Evolutionary conservation across 306 rosid genomes (phyloP).

Genomic region (Trichosanthes truncata): DNA sequence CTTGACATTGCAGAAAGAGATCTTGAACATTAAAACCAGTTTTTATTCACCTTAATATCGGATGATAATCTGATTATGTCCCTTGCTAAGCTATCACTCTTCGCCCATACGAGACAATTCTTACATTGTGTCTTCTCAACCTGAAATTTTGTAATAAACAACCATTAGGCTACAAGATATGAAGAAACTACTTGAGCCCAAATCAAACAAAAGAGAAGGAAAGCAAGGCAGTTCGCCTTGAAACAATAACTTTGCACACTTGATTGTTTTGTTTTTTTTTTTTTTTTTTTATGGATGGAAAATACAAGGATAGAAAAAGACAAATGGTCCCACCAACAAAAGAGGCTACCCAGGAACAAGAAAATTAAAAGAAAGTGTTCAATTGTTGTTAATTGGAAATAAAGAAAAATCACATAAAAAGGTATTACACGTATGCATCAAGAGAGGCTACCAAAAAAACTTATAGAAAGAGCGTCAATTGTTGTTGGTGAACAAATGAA

Average conservation of each 20-base stretch:
- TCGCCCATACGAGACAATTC: conserved; percentile 82
- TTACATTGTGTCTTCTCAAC: conserved; percentile 51
- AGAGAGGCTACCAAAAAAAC: background rate
- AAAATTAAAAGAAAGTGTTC: background rate
- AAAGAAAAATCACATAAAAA: background rate
- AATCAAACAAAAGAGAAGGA: background rate
- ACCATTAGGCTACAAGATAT: conserved; percentile 7
- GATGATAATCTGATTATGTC: conserved; percentile 65
- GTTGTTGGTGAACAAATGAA: background rate
- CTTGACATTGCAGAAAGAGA: background rate
- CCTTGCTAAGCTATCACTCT: conserved; percentile 72
- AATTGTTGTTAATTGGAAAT: background rate
- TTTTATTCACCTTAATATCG: conserved; percentile 37
- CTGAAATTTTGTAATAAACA: conserved; percentile 30
- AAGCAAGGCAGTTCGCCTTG: background rate
- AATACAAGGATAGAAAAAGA: background rate
- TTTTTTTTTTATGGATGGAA: background rate
- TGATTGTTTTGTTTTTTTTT: background rate
- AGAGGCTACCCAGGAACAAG: background rate
- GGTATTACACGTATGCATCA: background rate
- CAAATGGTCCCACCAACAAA: background rate
- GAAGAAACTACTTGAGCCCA: background rate
- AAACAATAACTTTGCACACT: background rate
- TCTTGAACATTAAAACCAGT: background rate
- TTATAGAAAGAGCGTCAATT: background rate